Conservation (phyloP, 805 yeast species). For the Candida bentonensis region DNA sequence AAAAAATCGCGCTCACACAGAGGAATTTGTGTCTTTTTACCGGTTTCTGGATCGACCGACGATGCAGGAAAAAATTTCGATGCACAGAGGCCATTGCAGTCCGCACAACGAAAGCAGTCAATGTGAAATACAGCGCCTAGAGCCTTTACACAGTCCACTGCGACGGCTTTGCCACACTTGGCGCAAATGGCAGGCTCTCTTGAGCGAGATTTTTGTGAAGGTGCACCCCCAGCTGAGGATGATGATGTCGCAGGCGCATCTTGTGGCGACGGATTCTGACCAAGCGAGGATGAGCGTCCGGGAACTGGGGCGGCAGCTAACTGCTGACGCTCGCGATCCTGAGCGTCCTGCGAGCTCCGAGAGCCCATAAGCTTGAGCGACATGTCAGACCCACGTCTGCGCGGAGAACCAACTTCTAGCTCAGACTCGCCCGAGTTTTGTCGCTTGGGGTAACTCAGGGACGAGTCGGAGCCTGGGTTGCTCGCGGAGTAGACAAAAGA, state of each 20-base stretch:
- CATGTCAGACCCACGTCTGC: not conserved
- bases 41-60: slow-evolving; percentile 11
- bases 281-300: not conserved
- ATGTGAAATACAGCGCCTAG: slow-evolving; percentile 68
- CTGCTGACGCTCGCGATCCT: not conserved
- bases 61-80: slow-evolving; percentile 82
- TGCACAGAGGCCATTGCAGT: slow-evolving; percentile 70
- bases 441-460: not conserved
- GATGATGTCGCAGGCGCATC: not conserved
- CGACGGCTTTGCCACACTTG: slow-evolving; percentile 37
- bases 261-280: not conserved
- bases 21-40: slow-evolving; percentile 23
- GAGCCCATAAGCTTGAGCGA: not conserved
- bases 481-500: not conserved
- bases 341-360: not conserved
- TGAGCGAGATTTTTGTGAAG: slow-evolving; percentile 3
- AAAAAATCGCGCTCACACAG: slow-evolving; percentile 91
- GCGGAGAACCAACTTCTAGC: not conserved
- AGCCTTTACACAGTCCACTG: slow-evolving; percentile 79
- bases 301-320: not conserved
- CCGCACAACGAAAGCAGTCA: slow-evolving; percentile 74
- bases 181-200: slow-evolving; percentile 28
- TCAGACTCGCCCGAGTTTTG: not conserved
- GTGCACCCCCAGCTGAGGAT: slow-evolving; percentile 1
- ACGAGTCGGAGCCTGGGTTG: not conserved